These are phyloP conservation scores for Tolypocladium amazonense DNA, from an alignment of 2,329 filamentous ascomycete genomes.

Conservation along the genomic window DNA sequence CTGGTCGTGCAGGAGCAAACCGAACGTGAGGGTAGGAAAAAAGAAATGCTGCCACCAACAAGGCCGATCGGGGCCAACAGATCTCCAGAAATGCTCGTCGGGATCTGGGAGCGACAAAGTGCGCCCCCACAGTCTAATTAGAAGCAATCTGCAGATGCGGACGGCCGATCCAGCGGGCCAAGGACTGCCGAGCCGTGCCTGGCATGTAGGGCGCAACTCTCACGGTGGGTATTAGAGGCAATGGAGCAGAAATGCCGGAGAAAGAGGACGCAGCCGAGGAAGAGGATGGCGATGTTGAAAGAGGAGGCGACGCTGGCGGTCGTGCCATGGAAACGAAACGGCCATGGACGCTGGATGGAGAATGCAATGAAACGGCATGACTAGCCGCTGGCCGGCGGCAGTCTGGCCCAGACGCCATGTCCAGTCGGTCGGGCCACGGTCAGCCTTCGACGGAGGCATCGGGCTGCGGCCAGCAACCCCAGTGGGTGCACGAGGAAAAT, in stretches of 20 bases:
- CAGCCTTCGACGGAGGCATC: not conserved
- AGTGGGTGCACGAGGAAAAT: not conserved
- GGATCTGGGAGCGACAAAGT: not conserved
- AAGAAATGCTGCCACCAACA: not conserved
- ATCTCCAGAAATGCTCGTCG: slow-evolving; percentile 1
- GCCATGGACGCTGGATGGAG: not conserved
- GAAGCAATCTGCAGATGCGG: slow-evolving; percentile 10
- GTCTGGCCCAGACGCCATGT: not conserved
- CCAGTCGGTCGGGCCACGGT: not conserved
- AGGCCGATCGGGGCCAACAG: not conserved
- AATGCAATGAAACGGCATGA: not conserved
- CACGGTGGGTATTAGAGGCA: not conserved
- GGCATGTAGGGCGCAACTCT: not conserved
- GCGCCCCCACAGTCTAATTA: slow-evolving; percentile 11
- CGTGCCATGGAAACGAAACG: not conserved
- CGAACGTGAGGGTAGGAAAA: not conserved
- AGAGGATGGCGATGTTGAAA: not conserved
- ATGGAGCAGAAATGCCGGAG: not conserved
- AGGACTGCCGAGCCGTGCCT: not conserved
- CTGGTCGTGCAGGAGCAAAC: not conserved
- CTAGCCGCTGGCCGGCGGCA: not conserved
- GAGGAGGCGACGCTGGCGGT: not conserved
- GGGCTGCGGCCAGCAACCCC: not conserved
- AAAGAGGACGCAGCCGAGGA: not conserved
- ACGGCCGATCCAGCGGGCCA: slow-evolving; percentile 11